These are phyloP conservation scores for Tolypocladium ovalisporum DNA, from an alignment of 2,329 filamentous ascomycete species.

Conservation along the genomic window DNA sequence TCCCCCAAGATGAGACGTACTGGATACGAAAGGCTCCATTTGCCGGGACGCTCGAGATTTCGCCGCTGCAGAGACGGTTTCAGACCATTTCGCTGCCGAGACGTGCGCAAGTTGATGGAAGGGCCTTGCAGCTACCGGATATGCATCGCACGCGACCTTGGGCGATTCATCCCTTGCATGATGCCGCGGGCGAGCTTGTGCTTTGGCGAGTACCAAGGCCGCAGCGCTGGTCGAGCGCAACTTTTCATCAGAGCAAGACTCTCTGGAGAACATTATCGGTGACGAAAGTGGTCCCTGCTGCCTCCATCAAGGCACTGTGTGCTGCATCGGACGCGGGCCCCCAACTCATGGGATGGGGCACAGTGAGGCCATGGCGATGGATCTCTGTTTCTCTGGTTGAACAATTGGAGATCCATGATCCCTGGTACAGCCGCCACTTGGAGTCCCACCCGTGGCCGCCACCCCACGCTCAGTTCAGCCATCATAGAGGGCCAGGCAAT, in stretches of 20 bases:
- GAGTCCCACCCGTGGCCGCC: background rate
- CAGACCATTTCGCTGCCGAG: background rate
- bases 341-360: background rate
- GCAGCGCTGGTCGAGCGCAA: background rate
- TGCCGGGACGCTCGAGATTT: background rate
- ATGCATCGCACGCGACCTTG: background rate
- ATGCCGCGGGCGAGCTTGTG: background rate
- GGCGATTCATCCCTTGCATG: background rate
- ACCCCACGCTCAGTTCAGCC: background rate
- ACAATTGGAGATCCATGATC: slow-evolving; percentile 15
- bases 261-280: background rate
- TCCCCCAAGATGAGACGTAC: background rate
- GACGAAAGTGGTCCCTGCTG: background rate
- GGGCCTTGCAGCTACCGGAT: background rate
- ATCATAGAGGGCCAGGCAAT: background rate
- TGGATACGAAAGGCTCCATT: background rate
- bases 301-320: background rate
- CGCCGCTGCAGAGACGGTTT: background rate
- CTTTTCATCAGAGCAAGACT: background rate
- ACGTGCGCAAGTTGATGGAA: background rate
- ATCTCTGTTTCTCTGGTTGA: slow-evolving; percentile 17
- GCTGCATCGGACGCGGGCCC: background rate
- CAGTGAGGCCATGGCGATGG: slow-evolving; percentile 6
- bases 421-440: slow-evolving; percentile 4
- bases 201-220: background rate